Conservation (phyloP, 176 grass and related monocot species). For the Musa troglodytarum region DNA sequence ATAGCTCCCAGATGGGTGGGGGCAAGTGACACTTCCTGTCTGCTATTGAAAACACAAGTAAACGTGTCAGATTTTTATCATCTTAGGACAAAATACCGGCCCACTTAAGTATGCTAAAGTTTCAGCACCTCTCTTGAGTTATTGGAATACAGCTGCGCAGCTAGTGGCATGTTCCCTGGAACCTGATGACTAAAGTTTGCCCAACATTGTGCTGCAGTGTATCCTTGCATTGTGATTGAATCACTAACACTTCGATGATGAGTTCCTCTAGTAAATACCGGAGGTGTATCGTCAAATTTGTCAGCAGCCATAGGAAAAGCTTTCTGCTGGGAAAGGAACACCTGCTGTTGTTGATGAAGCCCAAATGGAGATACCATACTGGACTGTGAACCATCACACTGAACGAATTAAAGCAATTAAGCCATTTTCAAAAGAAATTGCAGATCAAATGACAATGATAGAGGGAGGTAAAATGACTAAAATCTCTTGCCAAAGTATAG, state of each 20-base stretch:
- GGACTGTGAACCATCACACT: conserved; percentile 28
- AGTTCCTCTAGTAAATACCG: conserved; percentile 4
- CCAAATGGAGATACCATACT: conserved; percentile 34
- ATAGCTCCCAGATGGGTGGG: conserved; percentile 6
- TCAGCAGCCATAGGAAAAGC: conserved; percentile 19
- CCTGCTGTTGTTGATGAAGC: conserved; percentile 34
- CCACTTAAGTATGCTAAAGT: background rate
- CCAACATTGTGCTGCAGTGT: conserved; percentile 18
- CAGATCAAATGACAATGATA: background rate
- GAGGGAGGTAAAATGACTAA: background rate
- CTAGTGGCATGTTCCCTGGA: conserved; percentile 12
- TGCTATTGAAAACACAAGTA: background rate
- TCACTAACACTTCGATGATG: conserved; percentile 12
- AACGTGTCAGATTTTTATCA: background rate
- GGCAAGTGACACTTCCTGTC: conserved; percentile 7
- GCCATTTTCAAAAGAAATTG: background rate
- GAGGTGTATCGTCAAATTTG: conserved; percentile 10
- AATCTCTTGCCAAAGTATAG: background rate
- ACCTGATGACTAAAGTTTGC: conserved; percentile 22
- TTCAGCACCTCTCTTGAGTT: background rate
- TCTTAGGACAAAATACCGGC: background rate
- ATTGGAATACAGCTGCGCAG: background rate
- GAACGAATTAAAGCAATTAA: conserved; percentile 4
- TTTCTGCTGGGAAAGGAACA: conserved; percentile 33
- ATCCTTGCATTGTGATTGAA: background rate